Conservation (phyloP, 306 rosid genomes). For the Vigna radiata region DNA sequence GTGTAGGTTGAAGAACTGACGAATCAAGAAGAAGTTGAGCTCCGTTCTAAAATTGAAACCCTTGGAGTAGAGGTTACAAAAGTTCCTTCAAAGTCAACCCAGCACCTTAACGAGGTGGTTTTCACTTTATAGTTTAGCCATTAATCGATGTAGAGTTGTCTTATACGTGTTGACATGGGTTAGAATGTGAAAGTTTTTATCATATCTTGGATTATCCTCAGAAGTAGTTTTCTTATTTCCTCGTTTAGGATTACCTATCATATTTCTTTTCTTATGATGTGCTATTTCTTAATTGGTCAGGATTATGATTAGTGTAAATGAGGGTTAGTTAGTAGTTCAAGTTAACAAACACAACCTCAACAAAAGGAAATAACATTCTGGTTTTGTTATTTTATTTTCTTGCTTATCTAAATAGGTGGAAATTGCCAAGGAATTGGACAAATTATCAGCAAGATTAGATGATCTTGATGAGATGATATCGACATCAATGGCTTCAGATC, state of each 20-base stretch:
- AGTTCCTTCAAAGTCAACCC: conserved; percentile 74
- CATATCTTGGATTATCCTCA: neutral
- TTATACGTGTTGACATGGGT: neutral
- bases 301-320: neutral
- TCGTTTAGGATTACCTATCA: neutral
- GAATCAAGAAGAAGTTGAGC: conserved; percentile 91
- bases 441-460: conserved; percentile 81
- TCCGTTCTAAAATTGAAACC: conserved; percentile 92
- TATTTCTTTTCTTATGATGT: neutral
- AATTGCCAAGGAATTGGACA: conserved; percentile 87
- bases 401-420: conserved; percentile 60
- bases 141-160: conserved; percentile 26
- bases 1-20: conserved; percentile 81
- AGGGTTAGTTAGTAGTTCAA: neutral
- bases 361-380: conserved; percentile 25
- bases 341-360: neutral
- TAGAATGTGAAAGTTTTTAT: neutral
- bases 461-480: conserved; percentile 91
- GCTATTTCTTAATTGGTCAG: neutral
- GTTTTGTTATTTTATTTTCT: neutral
- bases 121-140: conserved; percentile 24
- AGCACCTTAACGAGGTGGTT: conserved; percentile 73
- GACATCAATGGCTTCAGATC: conserved; percentile 84
- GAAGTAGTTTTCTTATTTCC: neutral
- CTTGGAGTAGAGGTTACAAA: conserved; percentile 90